Evolutionary conservation across 305 asterid genomes (phyloP), one percentile per base, ranked within the genome.

Genomic region (Solanum hybrid): DNA sequence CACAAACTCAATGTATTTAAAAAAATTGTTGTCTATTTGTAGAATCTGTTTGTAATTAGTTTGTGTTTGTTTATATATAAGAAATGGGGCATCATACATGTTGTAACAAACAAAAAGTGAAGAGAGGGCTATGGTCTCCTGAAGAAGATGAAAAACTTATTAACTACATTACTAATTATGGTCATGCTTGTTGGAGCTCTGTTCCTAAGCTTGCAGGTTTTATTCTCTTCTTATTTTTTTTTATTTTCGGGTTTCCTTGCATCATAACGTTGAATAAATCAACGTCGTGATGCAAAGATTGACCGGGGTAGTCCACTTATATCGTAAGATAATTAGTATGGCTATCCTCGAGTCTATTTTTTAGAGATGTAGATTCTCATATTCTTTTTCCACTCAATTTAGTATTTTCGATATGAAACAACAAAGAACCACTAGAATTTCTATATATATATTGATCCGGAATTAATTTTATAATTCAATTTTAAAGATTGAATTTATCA

Each of bases 91-190:
- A 92, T 78, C 99, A 95, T 80, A 89, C 89, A 17, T 95, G 99
- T 92, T 96, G 98, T 93, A 93, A 91, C 94, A 95, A 93, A 51
- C 95, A 94, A 88, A 95, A 91, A 78, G 98, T 96, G 90, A 95
- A 94, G 92, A 92, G 97, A 72, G 97, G 98, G 36, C 90, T 96
- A 0, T 96, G 99, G 99, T 96, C 98, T 3, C 98, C 99, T 2
- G 98, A 96, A 77, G 99, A 96, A 92, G 98, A 96, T 86, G 95
- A 94, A 77, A 95, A 95, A 60, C 97, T 95, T 88, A 90, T 95
- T 32, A 94, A 93, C 91, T 93, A 94, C 91, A 93, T 96, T 34
- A 86, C 95, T 7, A 86, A 92, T 19, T 89, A 90, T 73, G 99
- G 98, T 88, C 98, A 93, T 89, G 96, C 96, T 78, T 95, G 97